Base-by-base conservation (phyloP, 1,284 basidiomycete species). In the Hymenochaete sp. region DNA sequence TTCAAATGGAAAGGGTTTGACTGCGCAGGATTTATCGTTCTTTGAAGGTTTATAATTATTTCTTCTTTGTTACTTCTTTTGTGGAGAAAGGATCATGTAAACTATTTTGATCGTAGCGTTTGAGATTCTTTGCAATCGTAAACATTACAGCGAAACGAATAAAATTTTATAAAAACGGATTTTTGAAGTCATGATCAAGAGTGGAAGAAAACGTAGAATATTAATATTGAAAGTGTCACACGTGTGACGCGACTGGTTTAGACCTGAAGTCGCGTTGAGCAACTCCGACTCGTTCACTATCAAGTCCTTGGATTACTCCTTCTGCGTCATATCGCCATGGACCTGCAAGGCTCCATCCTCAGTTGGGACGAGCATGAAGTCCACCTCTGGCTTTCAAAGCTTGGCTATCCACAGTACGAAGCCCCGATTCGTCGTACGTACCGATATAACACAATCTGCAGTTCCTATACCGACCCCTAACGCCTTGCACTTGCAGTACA, bases 321-420 rank as follows among this genome's bases (percentile, higher is more conserved):
- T 47, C 35, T 46, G 28, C 40, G 36, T 37, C 32, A 32, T 25
- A 42, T 33, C 24, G 45, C 40, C 24, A 42, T 46, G 44, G 49
- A 51, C 35, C 58, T 50, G 24, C 49, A 22, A 42, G 50, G 66
- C 41, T 71, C 59, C 56, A 77, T 90, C 50, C 56, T 79, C 5
- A 78, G 86, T 50, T 93, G 92, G 89, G 79, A 87, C 60, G 88
- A 92, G 66, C 63, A 71, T 33, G 79, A 82, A 45, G 91, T 95
- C 3, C 79, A 89, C 50, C 63, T 65, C 16, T 92, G 85, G 77
- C 65, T 95, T 47, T 66, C 73, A 19, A 70, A 68, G 38, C 69
- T 93, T 29, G 90, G 90, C 2, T 82, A 82, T 59, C 75, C 82
- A 1, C 84, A 89, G 57, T 93, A 93, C 59, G 82, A 89, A 60